Conservation (phyloP, 805 yeast species). For the Saturnispora diversa region DNA sequence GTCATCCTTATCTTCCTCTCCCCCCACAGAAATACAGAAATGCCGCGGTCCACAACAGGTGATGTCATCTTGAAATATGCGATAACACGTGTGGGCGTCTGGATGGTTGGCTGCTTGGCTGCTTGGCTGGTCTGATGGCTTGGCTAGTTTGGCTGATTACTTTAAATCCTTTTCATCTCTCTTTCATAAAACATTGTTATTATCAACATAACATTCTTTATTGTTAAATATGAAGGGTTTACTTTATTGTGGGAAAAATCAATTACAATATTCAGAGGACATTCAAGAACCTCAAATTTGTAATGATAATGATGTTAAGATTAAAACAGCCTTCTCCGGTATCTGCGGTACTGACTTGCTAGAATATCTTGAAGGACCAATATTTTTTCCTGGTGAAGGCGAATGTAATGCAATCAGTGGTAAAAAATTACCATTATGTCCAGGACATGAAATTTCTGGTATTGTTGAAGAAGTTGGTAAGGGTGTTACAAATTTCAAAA, state of each 20-base stretch:
- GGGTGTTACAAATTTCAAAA: slow-evolving; percentile 34
- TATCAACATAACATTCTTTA: no score
- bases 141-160: no score
- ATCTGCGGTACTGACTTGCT: slow-evolving; percentile 59
- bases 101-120: no score
- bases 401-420: slow-evolving; percentile 33
- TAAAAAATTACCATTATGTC: slow-evolving; percentile 27
- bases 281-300: slow-evolving; percentile 22
- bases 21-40: no score
- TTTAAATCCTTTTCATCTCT: no score
- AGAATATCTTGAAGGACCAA: slow-evolving; percentile 51
- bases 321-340: slow-evolving; percentile 42
- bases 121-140: no score
- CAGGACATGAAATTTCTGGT: slow-evolving; percentile 33
- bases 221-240: slow-evolving; percentile 51
- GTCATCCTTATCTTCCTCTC: no score
- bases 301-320: slow-evolving; percentile 25
- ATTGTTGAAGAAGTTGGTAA: slow-evolving; percentile 35
- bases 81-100: no score
- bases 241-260: slow-evolving; percentile 39
- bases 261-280: slow-evolving; percentile 35
- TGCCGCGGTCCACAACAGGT: no score
- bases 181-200: no score
- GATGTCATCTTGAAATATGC: no score
- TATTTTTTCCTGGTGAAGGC: slow-evolving; percentile 36